These are phyloP conservation scores for Selaginella tamariscina DNA, from an alignment of 75 land plant genomes.

Conservation along the genomic window DNA sequence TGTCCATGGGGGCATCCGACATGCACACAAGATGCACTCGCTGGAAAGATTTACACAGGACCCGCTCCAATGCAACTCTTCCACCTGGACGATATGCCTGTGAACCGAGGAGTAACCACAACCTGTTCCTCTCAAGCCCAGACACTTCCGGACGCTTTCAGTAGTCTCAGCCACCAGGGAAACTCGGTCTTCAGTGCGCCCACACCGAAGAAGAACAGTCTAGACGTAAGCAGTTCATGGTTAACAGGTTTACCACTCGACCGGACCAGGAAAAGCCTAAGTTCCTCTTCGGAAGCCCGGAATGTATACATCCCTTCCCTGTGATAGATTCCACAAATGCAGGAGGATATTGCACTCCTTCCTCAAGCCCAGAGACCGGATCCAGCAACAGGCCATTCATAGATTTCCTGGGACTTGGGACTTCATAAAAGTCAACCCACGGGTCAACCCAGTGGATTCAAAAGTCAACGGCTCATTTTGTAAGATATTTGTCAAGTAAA, in stretches of 20 bases:
- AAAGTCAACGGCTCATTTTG: too few relatives aligned
- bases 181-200: not conserved
- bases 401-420: not conserved
- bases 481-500: too few relatives aligned
- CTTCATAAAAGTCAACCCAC: too few relatives aligned
- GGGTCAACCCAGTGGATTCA: slow-evolving; percentile 1
- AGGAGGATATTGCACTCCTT: not conserved
- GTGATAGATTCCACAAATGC: not conserved
- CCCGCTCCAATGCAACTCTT: not conserved
- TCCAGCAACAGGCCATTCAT: not conserved
- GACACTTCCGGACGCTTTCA: too few relatives aligned
- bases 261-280: not conserved
- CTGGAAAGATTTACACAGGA: not conserved
- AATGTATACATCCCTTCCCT: not conserved
- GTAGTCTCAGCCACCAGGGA: not conserved
- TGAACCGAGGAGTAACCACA: not conserved
- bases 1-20: not conserved
- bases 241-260: not conserved
- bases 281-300: not conserved
- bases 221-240: not conserved
- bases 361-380: not conserved
- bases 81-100: not conserved
- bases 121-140: too few relatives aligned
- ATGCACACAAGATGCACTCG: not conserved
- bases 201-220: not conserved